Conservation (phyloP, 2,329 filamentous ascomycete genomes). For the Didymella pomorum region DNA sequence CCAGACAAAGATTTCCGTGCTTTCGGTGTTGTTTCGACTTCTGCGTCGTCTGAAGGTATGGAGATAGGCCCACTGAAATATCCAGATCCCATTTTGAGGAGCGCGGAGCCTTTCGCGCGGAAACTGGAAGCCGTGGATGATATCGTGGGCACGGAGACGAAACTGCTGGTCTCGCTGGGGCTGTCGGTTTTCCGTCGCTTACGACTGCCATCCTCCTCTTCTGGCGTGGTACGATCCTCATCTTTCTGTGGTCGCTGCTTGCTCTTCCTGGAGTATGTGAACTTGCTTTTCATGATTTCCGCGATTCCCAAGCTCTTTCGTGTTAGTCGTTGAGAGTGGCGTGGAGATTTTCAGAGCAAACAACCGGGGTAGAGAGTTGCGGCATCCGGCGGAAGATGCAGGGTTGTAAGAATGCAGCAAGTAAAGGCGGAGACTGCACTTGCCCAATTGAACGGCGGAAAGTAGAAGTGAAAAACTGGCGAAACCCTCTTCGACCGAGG, state of each 20-base stretch:
- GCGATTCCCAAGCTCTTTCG: slow-evolving; percentile 17
- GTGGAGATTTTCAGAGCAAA: slow-evolving; percentile 3
- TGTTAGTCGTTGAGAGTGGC: slow-evolving; percentile 16
- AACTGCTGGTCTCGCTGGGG: slow-evolving; percentile 18
- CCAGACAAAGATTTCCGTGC: slow-evolving; percentile 14
- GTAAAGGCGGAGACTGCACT: slow-evolving; percentile 11
- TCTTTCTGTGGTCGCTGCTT: slow-evolving; percentile 22
- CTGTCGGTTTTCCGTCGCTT: slow-evolving; percentile 29
- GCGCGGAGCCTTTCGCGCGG: slow-evolving; percentile 6
- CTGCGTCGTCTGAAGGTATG: slow-evolving; percentile 25
- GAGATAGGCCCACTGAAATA: slow-evolving; percentile 30
- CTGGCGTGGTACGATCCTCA: slow-evolving; percentile 14
- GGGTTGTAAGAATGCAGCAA: slow-evolving; percentile 17
- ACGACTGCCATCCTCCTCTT: slow-evolving; percentile 20
- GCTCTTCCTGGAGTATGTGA: slow-evolving; percentile 32
- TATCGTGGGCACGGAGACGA: slow-evolving; percentile 12
- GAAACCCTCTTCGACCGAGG: slow-evolving; percentile 2
- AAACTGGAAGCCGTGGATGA: slow-evolving; percentile 20
- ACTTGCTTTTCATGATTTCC: slow-evolving; percentile 24
- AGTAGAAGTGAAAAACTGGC: slow-evolving; percentile 1
- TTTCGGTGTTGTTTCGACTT: slow-evolving; percentile 15
- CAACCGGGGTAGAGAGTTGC: slow-evolving; percentile 9
- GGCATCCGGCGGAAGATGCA: slow-evolving; percentile 24
- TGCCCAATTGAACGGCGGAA: slow-evolving; percentile 7
- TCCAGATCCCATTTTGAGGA: slow-evolving; percentile 23